Evolutionary conservation across 495 filamentous ascomycete genomes (phyloP).

Genomic region (Xylaria grammica): DNA sequence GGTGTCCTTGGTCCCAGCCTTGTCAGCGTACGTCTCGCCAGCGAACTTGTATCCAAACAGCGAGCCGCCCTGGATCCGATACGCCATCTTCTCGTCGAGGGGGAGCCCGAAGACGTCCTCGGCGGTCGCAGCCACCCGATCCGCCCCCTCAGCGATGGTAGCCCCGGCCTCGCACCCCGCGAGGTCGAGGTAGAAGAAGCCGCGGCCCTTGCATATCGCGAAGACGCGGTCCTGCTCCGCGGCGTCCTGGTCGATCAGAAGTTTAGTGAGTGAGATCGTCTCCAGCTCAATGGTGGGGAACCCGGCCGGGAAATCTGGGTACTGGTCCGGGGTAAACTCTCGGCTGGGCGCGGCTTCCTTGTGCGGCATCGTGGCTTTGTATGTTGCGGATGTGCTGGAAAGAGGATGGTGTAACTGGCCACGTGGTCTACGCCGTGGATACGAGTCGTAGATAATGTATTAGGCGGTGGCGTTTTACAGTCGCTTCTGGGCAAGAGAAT

Average conservation of each 20-base stretch:
- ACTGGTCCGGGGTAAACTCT: slow-evolving; percentile 37
- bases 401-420: too few species aligned
- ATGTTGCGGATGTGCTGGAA: background rate
- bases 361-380: slow-evolving; percentile 7
- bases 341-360: slow-evolving; percentile 6
- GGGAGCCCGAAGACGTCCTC: slow-evolving; percentile 55
- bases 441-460: too few species aligned
- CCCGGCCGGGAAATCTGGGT: slow-evolving; percentile 56
- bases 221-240: slow-evolving; percentile 53
- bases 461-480: too few species aligned
- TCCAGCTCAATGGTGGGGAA: slow-evolving; percentile 62
- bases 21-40: slow-evolving; percentile 56
- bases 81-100: slow-evolving; percentile 59
- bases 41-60: slow-evolving; percentile 65
- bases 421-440: too few species aligned
- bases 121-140: slow-evolving; percentile 52
- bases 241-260: slow-evolving; percentile 40
- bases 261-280: slow-evolving; percentile 56
- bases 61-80: slow-evolving; percentile 47
- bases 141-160: slow-evolving; percentile 49
- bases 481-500: too few species aligned
- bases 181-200: slow-evolving; percentile 69
- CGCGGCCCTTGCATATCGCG: slow-evolving; percentile 57
- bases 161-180: slow-evolving; percentile 43
- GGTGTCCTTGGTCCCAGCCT: slow-evolving; percentile 57